Conservation (phyloP, 306 rosid species). For the Geum urbanum region DNA sequence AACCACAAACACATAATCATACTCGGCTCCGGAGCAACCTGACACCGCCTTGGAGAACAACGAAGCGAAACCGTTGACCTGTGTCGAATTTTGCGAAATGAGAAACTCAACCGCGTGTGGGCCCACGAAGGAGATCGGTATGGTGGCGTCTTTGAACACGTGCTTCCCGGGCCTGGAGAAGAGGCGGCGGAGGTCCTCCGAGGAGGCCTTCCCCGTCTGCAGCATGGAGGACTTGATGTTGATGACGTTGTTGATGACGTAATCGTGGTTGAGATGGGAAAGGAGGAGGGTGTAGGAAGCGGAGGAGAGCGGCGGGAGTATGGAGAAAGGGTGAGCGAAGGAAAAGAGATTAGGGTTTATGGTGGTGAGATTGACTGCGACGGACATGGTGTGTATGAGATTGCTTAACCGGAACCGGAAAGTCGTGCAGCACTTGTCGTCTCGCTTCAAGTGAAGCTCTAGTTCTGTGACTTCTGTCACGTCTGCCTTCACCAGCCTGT, state of each 20-base stretch:
- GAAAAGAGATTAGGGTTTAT: slow-evolving; percentile 53
- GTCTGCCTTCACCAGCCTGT: slow-evolving; percentile 81
- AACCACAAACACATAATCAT: too few species aligned
- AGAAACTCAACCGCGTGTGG: slow-evolving; percentile 52
- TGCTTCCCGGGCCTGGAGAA: slow-evolving; percentile 64
- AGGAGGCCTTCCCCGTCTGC: slow-evolving; percentile 68
- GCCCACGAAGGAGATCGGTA: slow-evolving; percentile 60
- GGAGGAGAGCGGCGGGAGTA: slow-evolving; percentile 71
- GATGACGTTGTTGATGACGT: slow-evolving; percentile 42
- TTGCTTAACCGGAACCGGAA: slow-evolving; percentile 71
- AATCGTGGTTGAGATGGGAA: slow-evolving; percentile 38
- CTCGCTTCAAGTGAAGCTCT: slow-evolving; percentile 47
- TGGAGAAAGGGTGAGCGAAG: slow-evolving; percentile 44
- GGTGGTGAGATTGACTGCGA: slow-evolving; percentile 73
- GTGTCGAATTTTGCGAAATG: slow-evolving; percentile 30
- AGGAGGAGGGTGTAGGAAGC: slow-evolving; percentile 47
- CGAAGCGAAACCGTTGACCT: slow-evolving; percentile 15
- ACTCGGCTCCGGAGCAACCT: slow-evolving; percentile 40
- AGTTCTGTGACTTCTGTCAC: slow-evolving; percentile 59
- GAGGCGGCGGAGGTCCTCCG: slow-evolving; percentile 59
- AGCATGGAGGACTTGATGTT: slow-evolving; percentile 65
- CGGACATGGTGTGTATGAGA: slow-evolving; percentile 94
- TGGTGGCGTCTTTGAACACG: slow-evolving; percentile 70
- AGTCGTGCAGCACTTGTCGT: slow-evolving; percentile 50
- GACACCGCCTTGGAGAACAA: slow-evolving; percentile 44